Base-by-base conservation (phyloP, 345 rosid species). In the Lepidium sativum region DNA sequence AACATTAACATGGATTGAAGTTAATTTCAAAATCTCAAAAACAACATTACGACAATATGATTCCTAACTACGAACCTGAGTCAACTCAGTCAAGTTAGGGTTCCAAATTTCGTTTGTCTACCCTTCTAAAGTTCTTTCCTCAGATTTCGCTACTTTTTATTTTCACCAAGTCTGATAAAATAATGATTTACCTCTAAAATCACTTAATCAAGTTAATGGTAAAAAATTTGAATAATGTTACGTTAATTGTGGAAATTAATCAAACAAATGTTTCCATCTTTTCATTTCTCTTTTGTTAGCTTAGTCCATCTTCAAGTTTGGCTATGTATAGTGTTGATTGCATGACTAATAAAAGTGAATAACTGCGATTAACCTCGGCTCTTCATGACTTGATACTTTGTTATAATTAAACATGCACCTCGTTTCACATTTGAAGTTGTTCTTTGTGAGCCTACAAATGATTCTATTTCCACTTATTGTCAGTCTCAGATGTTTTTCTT, bases 401-500 rank as follows among this genome's bases (percentile, higher is more conserved):
- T 50, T 50, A 10, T 6, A 17, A 17, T 42, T 42, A 9, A 44
- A 44, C 32, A 18, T 60, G 23, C 32, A 62, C 45, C 29, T 17
- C n/a, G 13, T 45, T 31, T 61, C 13, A 32, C 31, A 27, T 6
- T 11, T 45, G 55, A 61, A 35, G 37, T 49, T 63, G 11, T 11
- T 49, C 47, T 39, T 16, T 39, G 31, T 29, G 9, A 42, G 38
- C 42, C 54, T 37, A 63, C 37, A 63, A 55, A 63, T 54, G 35
- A 39, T 71, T 47, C 0, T 20, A 38, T 15, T 29, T 6, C 51
- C 53, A 20, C 29, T 11, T 52, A 50, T 29, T 35, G 35, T 34
- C 35, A 32, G 29, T 63, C 42, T 72, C 48, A 56, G 40, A 17
- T 23, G 33, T 32, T 70, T 45, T 54, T 40, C 60, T 49, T 71